Evolutionary conservation across 1,139 yeast species (phyloP).

Genomic region (Ogataea hybrid): DNA sequence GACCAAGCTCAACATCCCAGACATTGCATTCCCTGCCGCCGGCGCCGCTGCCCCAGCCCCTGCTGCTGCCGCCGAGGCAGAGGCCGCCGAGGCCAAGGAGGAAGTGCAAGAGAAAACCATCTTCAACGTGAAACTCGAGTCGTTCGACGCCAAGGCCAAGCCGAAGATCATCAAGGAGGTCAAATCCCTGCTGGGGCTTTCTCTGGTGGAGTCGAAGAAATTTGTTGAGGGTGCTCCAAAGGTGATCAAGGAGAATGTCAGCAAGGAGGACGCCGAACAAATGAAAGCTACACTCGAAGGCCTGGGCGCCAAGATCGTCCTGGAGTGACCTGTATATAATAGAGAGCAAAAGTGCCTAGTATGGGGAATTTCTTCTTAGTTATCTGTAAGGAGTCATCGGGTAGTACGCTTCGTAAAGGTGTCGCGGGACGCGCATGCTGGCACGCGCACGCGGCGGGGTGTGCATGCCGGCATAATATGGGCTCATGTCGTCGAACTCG

Average conservation of each 20-base stretch:
- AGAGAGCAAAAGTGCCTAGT: slow-evolving; percentile 1
- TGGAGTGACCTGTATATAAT: slow-evolving; percentile 55
- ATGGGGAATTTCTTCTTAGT: background rate
- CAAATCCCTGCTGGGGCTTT: slow-evolving; percentile 84
- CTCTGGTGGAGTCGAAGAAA: slow-evolving; percentile 95
- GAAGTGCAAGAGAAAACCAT: slow-evolving; percentile 91
- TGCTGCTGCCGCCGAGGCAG: slow-evolving; percentile 66
- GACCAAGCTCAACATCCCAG: slow-evolving; percentile 85
- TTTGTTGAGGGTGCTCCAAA: slow-evolving; percentile 98
- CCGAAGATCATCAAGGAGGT: slow-evolving; percentile 98
- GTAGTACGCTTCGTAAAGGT: slow-evolving; percentile 9
- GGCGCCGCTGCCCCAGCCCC: slow-evolving; percentile 64
- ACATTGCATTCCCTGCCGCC: slow-evolving; percentile 71
- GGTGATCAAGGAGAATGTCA: slow-evolving; percentile 78
- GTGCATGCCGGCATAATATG: slow-evolving; percentile 2
- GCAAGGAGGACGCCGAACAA: slow-evolving; percentile 89
- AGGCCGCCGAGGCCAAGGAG: slow-evolving; percentile 74
- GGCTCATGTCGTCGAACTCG: slow-evolving; percentile 14
- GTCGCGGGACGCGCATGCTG: slow-evolving; percentile 8
- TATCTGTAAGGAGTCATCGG: slow-evolving; percentile 9
- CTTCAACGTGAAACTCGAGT: slow-evolving; percentile 86
- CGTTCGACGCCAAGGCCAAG: slow-evolving; percentile 92
- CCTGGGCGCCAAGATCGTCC: slow-evolving; percentile 86
- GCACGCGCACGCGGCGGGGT: slow-evolving; percentile 6
- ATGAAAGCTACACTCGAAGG: slow-evolving; percentile 91